Base-by-base conservation (phyloP, 2,329 filamentous ascomycete species). In the Aspergillus ochraceus region DNA sequence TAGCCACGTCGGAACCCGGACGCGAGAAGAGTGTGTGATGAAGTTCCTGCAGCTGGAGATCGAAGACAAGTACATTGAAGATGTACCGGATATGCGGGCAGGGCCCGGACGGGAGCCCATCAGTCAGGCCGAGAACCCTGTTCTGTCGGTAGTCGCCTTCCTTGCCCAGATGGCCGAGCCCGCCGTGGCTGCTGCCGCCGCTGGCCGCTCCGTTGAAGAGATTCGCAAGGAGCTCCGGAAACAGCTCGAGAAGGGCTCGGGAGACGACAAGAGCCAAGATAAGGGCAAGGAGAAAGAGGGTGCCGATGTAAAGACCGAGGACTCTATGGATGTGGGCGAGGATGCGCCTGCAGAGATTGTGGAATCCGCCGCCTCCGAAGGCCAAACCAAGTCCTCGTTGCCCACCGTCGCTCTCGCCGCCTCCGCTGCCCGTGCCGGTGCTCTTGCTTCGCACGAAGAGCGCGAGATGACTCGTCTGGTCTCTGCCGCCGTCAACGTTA, bases 41-140 rank as follows among this genome's bases (percentile, higher is more conserved):
- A 95, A 97, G 74, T 99, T 99, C 80, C 77, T 99, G 64, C 92
- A 97, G 72, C 83, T 99, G 39, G 94, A 97, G 67, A 99, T 99
- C 63, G 95, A 98, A 75, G 94, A 97, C 80, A 96, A 96, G 75
- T 99, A 97, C 71, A 82, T 97, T 10, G 93, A 98, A 69, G 87
- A 91, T 8, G 88, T 94, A 69, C 82, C 84, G 8, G 76, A 80
- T 49, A 81, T 95, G 39, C 89, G 90, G 36, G 84, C 87, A 58
- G 85, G 91, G 54, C 86, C 89, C 60, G 93, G 93, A 9, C 88
- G 92, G 62, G 84, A 97, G 50, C 95, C 95, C 0, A 95, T 98
- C 75, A 93, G 87, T 74, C 91, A 96, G 73, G 88, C 90, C 14
- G 95, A 99, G 70, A 99, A 98, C 76, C 94, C 96, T 0, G 91